Evolutionary conservation across 176 grass and related monocot species (phyloP), one percentile per base, ranked within the genome.

Genomic region (Areca catechu): DNA sequence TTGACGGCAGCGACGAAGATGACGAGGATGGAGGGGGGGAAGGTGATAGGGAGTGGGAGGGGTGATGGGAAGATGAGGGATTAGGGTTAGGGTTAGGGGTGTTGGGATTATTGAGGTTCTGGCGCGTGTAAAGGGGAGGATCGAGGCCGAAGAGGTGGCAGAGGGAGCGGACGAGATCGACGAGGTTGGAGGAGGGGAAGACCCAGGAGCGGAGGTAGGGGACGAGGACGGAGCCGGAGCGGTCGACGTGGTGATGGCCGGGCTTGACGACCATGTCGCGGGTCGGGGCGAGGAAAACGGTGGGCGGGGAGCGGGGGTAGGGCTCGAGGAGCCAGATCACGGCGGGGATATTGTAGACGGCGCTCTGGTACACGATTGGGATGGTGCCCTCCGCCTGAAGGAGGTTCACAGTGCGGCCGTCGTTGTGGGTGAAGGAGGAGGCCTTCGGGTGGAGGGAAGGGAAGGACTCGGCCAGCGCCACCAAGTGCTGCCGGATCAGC

Each of bases 181-280:
- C 66, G 58, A 95, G 74, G 66, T 95, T 95, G 51, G 90, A 83
- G 29, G 90, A 86, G 21, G 85, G 90, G 62, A 89, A 95, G 18
- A 95, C 78, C 90, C 85, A 95, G 14, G 90, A 95, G 49, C 82
- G 79, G 50, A 95, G 82, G 54, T 89, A 95, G 9, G 90, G 90
- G 4, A 72, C 70, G 56, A 73, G 73, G 51, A 95, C 77, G 34
- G 86, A 79, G 58, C 90, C 82, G 54, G 85, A 95, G 18, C 79
- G 66, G 62, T 95, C 85, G 48, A 89, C 79, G 50, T 83, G 85
- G 3, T 71, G 73, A 71, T 95, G 85, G 61, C 85, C 74, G 6
- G 90, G 85, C 82, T 95, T 95, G 76, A 95, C 61, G 66, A 95
- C 66, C 90, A 95, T 95, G 70, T 95, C 90, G 28, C 90, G 78